Evolutionary conservation across 2,329 filamentous ascomycete genomes (phyloP).

Genomic region (Colletotrichum sp.): DNA sequence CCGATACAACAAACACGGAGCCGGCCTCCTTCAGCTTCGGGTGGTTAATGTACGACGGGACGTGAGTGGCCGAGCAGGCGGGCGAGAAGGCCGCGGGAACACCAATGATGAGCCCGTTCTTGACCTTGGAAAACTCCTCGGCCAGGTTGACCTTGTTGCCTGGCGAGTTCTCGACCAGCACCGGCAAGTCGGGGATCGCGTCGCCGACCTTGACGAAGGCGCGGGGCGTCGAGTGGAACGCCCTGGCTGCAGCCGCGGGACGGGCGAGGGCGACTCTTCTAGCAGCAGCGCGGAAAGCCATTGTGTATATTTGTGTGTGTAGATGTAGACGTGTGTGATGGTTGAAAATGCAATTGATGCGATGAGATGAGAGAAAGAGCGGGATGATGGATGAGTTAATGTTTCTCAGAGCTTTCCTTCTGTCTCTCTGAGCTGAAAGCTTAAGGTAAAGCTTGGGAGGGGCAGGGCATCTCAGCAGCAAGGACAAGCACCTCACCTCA

Average conservation of each 20-base stretch:
- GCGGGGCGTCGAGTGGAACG: slow-evolving; percentile 70
- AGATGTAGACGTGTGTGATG: neutral
- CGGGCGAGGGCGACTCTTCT: slow-evolving; percentile 36
- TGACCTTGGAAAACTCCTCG: slow-evolving; percentile 68
- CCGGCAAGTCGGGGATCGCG: slow-evolving; percentile 75
- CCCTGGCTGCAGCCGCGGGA: slow-evolving; percentile 32
- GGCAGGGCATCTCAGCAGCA: neutral
- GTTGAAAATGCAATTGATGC: neutral
- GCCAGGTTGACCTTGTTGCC: slow-evolving; percentile 90
- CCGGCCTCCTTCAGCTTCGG: slow-evolving; percentile 80
- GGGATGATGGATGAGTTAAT: neutral
- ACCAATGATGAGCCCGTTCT: slow-evolving; percentile 83
- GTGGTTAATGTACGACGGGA: slow-evolving; percentile 87
- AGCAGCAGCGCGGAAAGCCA: slow-evolving; percentile 42
- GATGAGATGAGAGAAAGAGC: neutral
- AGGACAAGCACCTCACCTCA: neutral
- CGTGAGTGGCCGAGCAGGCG: slow-evolving; percentile 67
- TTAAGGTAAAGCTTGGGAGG: neutral
- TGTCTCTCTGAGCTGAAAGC: neutral
- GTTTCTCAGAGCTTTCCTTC: neutral
- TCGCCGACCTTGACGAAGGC: slow-evolving; percentile 79
- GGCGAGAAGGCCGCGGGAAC: slow-evolving; percentile 79
- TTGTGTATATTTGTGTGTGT: slow-evolving; percentile 18
- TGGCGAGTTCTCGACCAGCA: slow-evolving; percentile 84
- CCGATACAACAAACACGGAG: slow-evolving; percentile 86